These are phyloP conservation scores for Spergularia azorica DNA, from an alignment of 179 eudicot species.

Conservation along the genomic window DNA sequence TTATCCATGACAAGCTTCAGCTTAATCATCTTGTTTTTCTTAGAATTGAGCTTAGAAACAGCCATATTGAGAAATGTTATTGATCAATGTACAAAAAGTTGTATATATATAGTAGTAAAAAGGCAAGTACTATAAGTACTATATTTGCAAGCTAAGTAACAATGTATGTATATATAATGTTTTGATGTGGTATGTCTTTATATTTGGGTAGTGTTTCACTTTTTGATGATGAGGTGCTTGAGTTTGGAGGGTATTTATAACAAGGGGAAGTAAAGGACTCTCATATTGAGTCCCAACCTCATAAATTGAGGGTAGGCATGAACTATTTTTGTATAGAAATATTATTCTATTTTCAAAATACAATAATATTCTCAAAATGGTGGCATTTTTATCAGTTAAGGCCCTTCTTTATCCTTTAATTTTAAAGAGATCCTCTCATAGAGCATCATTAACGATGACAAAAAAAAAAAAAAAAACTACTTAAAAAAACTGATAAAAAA, in stretches of 20 bases:
- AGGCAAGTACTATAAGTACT: conserved; percentile 10
- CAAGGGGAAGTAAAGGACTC: not conserved
- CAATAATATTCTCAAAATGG: no score
- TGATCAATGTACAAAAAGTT: not conserved
- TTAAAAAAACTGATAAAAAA: no score
- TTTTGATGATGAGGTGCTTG: conserved; percentile 3
- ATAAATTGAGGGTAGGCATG: not conserved
- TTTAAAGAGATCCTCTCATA: no score
- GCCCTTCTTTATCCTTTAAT: no score
- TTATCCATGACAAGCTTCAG: conserved; percentile 38
- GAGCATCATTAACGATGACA: no score
- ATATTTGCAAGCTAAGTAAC: not conserved
- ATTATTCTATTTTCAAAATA: no score
- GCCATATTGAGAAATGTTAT: conserved; percentile 20
- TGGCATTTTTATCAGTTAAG: no score
- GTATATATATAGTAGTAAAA: conserved; percentile 4
- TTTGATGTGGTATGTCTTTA: not conserved
- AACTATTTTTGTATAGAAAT: no score
- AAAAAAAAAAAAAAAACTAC: no score
- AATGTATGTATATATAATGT: not conserved
- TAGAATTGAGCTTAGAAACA: conserved; percentile 14
- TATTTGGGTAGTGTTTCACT: not conserved
- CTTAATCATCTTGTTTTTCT: conserved; percentile 33
- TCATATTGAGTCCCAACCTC: not conserved
- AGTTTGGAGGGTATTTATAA: conserved; percentile 23